Evolutionary conservation across 257 asterid species (phyloP).

Genomic region (Petunia secreta): DNA sequence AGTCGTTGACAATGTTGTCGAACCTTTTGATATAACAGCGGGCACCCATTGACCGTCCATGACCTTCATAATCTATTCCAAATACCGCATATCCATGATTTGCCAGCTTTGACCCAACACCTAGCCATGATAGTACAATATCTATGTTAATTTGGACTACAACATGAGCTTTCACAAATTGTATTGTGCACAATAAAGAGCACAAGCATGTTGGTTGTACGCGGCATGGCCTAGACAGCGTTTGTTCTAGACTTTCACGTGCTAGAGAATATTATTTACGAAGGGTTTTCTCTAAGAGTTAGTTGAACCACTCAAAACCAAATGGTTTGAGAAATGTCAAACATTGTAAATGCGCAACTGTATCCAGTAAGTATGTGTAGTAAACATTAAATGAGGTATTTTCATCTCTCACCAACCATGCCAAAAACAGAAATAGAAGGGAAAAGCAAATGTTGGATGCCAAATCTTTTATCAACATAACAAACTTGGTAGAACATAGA

Average conservation of each 20-base stretch:
- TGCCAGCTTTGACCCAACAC: conserved; percentile 74
- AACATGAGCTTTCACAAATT: not conserved
- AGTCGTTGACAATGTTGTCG: conserved; percentile 72
- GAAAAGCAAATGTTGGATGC: conserved; percentile 1
- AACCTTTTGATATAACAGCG: conserved; percentile 86
- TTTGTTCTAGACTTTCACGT: not conserved
- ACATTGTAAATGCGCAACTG: not conserved
- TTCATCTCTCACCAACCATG: not conserved
- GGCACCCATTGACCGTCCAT: conserved; percentile 80
- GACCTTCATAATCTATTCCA: conserved; percentile 94
- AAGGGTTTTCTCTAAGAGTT: not conserved
- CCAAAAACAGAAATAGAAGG: not conserved
- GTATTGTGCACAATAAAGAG: not conserved
- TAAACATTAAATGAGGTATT: not conserved
- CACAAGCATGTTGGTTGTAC: not conserved
- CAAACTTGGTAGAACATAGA: not conserved
- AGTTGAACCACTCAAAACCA: conserved; percentile 2
- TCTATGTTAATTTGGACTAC: not conserved
- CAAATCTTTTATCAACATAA: conserved; percentile 12
- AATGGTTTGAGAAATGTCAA: not conserved
- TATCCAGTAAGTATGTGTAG: not conserved
- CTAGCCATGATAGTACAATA: conserved; percentile 38
- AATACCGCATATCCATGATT: conserved; percentile 75
- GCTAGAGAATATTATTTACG: not conserved
- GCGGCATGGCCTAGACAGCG: not conserved